phyloP scores from a whole-genome alignment of 345 rosid genomes.

The Acer yangbiense region DNA sequence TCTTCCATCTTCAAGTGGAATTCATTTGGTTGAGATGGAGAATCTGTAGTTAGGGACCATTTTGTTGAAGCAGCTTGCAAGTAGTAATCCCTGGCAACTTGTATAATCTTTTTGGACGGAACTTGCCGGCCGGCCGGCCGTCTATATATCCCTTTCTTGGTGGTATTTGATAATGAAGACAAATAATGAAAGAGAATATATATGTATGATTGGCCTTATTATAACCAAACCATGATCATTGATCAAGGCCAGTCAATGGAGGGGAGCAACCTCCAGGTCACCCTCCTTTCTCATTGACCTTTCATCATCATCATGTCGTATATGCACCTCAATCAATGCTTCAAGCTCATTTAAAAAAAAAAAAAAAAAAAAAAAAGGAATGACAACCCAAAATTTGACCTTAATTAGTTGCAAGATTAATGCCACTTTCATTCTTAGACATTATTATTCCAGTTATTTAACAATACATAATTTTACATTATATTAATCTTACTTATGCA shows the following conservation, averaged over 20 bases:
- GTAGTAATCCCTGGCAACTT: slow-evolving; percentile 3
- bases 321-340: neutral
- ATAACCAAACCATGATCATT: slow-evolving; percentile 26
- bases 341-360: neutral
- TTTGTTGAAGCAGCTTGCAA: slow-evolving; percentile 1
- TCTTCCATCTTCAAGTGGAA: neutral
- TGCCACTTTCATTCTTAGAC: neutral
- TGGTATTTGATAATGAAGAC: slow-evolving; percentile 5
- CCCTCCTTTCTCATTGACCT: slow-evolving; percentile 7
- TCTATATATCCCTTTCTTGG: slow-evolving; percentile 19
- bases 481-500: neutral
- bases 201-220: slow-evolving; percentile 4
- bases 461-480: no score
- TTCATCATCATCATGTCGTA: neutral
- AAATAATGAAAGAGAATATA: slow-evolving; percentile 21
- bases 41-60: neutral
- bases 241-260: slow-evolving; percentile 34
- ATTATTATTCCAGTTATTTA: no score
- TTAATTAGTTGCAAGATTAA: neutral
- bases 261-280: slow-evolving; percentile 3
- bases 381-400: neutral
- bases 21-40: neutral
- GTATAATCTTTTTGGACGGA: slow-evolving; percentile 16
- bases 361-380: no score
- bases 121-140: slow-evolving; percentile 27